These are phyloP conservation scores for Cyphellophora attinorum DNA, from an alignment of 2,329 filamentous ascomycete species.

Conservation along the genomic window DNA sequence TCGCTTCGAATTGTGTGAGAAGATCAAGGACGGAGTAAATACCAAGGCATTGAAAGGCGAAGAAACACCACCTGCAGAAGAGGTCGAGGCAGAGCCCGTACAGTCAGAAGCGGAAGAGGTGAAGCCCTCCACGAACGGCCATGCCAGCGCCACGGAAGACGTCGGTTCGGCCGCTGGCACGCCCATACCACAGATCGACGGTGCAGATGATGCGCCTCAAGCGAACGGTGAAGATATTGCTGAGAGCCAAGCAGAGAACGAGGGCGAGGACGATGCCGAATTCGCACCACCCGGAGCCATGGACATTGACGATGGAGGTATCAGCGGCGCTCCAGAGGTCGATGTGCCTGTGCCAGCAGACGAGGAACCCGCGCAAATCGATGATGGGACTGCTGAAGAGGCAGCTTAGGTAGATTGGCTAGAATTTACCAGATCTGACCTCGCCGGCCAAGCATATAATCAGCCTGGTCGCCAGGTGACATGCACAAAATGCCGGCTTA, in stretches of 20 bases:
- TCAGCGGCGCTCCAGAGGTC: too few relatives aligned
- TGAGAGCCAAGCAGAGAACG: not conserved
- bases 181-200: not conserved
- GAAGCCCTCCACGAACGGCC: not conserved
- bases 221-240: not conserved
- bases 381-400: too few relatives aligned
- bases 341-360: too few relatives aligned
- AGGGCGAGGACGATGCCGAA: not conserved
- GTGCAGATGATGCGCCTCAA: not conserved
- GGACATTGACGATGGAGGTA: not conserved
- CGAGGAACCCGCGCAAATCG: too few relatives aligned
- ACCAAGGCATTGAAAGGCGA: constrained; percentile 30
- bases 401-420: too few relatives aligned
- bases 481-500: too few relatives aligned
- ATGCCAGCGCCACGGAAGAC: constrained; percentile 1
- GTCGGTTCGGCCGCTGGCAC: not conserved
- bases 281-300: not conserved
- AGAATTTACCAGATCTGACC: too few relatives aligned
- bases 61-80: constrained; percentile 3
- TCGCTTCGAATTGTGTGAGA: constrained; percentile 68
- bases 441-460: too few relatives aligned
- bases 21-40: constrained; percentile 74
- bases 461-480: too few relatives aligned
- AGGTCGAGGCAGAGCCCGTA: not conserved
- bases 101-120: constrained; percentile 3